Conservation (phyloP, 768 basidiomycete species). For the Lactarius pseudohatsudake region DNA sequence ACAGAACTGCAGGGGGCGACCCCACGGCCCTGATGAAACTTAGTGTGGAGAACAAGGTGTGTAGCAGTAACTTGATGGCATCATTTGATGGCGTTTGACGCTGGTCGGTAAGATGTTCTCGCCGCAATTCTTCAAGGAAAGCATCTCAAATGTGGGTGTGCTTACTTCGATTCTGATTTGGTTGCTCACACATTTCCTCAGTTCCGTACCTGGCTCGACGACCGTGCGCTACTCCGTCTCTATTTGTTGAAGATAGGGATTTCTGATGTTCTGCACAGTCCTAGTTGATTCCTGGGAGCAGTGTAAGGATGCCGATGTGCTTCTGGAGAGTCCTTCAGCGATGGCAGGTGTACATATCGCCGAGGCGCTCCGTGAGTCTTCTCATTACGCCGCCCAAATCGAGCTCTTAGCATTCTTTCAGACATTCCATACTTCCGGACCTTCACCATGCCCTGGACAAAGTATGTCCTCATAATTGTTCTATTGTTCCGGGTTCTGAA, state of each 20-base stretch:
- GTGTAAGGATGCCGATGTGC: constrained; percentile 62
- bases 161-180: not conserved
- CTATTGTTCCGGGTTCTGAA: not conserved
- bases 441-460: constrained; percentile 64
- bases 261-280: constrained; percentile 39
- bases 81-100: constrained; percentile 18
- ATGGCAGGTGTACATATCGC: constrained; percentile 75
- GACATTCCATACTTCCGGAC: constrained; percentile 66
- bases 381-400: not conserved
- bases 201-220: constrained; percentile 68
- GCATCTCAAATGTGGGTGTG: constrained; percentile 48
- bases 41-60: constrained; percentile 47
- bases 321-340: constrained; percentile 65
- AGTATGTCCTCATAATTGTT: constrained; percentile 36
- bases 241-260: not conserved
- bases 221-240: constrained; percentile 42
- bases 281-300: constrained; percentile 61
- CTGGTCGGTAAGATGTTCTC: constrained; percentile 60
- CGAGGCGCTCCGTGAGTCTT: constrained; percentile 53
- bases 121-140: constrained; percentile 67
- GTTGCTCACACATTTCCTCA: constrained; percentile 30
- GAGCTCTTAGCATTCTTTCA: constrained; percentile 27
- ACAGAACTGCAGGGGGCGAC: constrained; percentile 66
- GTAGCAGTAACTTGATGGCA: not conserved
- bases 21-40: constrained; percentile 69